These are phyloP conservation scores for Fusarium sacchari DNA, from an alignment of 2,329 filamentous ascomycete species.

Conservation along the genomic window DNA sequence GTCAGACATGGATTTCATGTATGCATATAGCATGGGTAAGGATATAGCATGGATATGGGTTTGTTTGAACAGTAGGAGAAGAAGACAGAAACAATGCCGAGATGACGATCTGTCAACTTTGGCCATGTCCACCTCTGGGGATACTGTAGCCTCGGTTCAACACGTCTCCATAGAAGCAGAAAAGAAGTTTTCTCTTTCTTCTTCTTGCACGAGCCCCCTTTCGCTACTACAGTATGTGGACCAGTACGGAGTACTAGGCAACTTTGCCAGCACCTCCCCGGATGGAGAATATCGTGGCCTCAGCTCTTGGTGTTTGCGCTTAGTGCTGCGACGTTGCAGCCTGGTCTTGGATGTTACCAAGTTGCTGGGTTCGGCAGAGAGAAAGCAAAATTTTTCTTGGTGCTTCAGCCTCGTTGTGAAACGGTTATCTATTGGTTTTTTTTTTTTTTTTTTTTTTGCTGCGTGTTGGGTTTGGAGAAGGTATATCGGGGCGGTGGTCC, in stretches of 20 bases:
- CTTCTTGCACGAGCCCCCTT: not conserved
- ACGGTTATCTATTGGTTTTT: not conserved
- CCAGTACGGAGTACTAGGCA: not conserved
- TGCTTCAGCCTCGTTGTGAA: constrained; percentile 24
- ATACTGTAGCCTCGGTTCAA: not conserved
- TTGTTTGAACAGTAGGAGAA: not conserved
- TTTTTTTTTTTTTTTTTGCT: not conserved
- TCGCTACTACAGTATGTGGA: not conserved
- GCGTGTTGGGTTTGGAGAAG: not conserved
- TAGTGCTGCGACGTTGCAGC: constrained; percentile 26
- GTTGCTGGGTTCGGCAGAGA: constrained; percentile 22
- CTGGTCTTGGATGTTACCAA: constrained; percentile 14
- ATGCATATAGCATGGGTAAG: not conserved
- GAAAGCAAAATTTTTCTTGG: not conserved
- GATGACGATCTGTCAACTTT: constrained; percentile 7
- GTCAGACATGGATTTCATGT: not conserved
- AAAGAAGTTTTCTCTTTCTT: constrained; percentile 6
- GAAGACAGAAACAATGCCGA: constrained; percentile 18
- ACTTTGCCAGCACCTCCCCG: not conserved
- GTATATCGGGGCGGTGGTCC: not conserved
- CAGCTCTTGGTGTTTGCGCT: constrained; percentile 3
- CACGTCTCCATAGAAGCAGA: not conserved
- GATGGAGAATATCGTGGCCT: constrained; percentile 11
- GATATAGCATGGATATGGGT: not conserved
- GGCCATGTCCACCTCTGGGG: not conserved